Base-by-base conservation (phyloP, 2,329 filamentous ascomycete genomes). In the Fusarium sp. region DNA sequence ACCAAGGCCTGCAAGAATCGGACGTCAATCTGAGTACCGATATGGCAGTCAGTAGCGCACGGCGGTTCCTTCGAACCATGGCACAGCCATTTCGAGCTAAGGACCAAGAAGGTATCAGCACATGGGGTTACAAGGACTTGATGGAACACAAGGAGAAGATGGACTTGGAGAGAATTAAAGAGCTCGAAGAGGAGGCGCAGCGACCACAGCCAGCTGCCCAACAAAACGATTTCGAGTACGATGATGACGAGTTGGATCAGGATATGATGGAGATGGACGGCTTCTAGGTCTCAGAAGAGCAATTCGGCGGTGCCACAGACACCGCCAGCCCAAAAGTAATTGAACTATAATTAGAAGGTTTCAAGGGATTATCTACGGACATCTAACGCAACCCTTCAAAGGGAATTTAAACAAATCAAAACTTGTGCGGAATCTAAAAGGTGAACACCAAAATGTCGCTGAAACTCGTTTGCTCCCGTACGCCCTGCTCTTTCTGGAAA, bases 11-110 rank as follows among this genome's bases (percentile, higher is more conserved):
- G 65, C 84, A 92, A 32, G 94, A 97, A 52, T 91, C 91, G 24
- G 94, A 97, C 72, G 90, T 91, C 13, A 98, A 97, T 74, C 85
- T 99, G 65, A 97, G 93, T 76, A 97, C 96, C 1, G 96, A 99
- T 77, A 97, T 98, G 90, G 94, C 95, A 0, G 92, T 97, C 20
- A 93, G 93, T 59, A 91, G 88, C 48, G 95, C 96, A 13, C 94
- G 97, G 82, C 92, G 92, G 55, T 99, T 99, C 80, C 81, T 99
- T 76, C 88, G 92, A 65, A 91, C 90, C 27, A 99, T 99, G 93
- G 94, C 93, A 7, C 94, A 97, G 78, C 94, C 94, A 6, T 97
- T 97, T 82, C 89, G 89, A 46, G 84, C 90, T 1, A 91, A 88
- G 71, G 91, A 97, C 78, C 94, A 97, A 76, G 94, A 98, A 72